Evolutionary conservation across 495 filamentous ascomycete species (phyloP).

Genomic region (Aeminium ludgeri): DNA sequence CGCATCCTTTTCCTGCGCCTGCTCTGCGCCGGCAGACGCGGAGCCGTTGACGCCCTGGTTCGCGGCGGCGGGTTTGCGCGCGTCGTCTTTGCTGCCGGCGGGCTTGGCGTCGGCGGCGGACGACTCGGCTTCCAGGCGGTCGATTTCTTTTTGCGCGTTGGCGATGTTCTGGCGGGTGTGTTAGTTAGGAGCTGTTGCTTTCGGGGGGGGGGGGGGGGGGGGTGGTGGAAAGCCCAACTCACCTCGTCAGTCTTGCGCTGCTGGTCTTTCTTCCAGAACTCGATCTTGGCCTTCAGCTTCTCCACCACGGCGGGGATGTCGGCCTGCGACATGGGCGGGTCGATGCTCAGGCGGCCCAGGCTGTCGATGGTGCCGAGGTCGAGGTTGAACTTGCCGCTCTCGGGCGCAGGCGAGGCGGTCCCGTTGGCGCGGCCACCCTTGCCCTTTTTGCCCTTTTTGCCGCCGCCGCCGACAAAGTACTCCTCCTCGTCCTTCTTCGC

Average conservation of each 20-base stretch:
- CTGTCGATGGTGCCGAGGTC: constrained; percentile 82
- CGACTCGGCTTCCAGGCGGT: constrained; percentile 40
- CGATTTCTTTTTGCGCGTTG: constrained; percentile 51
- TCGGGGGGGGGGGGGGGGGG: too few species aligned
- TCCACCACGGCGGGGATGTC: constrained; percentile 64
- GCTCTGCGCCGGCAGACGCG: constrained; percentile 36
- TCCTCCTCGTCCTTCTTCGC: constrained; percentile 73
- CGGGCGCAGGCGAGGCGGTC: constrained; percentile 29
- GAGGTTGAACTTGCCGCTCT: constrained; percentile 60
- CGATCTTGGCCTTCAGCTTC: constrained; percentile 81
- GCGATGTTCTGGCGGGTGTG: constrained; percentile 44
- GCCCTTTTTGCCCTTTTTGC: constrained; percentile 90
- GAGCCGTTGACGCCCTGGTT: constrained; percentile 37
- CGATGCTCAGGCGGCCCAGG: constrained; percentile 62
- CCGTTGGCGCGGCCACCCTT: constrained; percentile 44
- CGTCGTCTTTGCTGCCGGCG: constrained; percentile 25
- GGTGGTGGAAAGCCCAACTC: constrained; percentile 21
- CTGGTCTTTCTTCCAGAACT: constrained; percentile 87
- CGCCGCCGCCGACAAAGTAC: constrained; percentile 61
- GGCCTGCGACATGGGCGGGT: constrained; percentile 66
- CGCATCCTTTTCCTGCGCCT: constrained; percentile 41
- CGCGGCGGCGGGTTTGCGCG: constrained; percentile 36
- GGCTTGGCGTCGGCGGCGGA: constrained; percentile 23
- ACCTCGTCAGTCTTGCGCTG: constrained; percentile 83
- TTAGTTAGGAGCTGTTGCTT: too few species aligned